These are phyloP conservation scores for Suhomyces xylopsoci DNA, from an alignment of 805 yeast genomes.

Conservation along the genomic window DNA sequence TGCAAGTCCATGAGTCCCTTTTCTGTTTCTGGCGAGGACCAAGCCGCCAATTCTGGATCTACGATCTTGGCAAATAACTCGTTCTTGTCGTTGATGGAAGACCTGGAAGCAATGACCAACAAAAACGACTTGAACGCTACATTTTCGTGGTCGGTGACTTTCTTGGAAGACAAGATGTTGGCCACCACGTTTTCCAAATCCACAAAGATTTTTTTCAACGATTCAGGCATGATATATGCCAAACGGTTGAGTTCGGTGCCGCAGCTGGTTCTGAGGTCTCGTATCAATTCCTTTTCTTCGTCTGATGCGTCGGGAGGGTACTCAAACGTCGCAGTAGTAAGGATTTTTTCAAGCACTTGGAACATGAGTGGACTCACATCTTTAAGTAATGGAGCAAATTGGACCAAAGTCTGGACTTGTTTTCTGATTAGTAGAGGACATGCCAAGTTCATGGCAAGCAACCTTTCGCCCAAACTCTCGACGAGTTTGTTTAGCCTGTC, in stretches of 20 bases:
- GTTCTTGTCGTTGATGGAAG: conserved; percentile 67
- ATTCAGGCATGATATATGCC: conserved; percentile 93
- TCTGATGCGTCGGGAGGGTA: conserved; percentile 66
- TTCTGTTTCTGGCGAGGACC: conserved; percentile 90
- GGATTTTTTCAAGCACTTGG: conserved; percentile 76
- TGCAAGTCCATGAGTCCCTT: conserved; percentile 86
- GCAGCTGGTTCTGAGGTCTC: conserved; percentile 86
- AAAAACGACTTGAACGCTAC: conserved; percentile 92
- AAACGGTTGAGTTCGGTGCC: conserved; percentile 93
- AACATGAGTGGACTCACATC: conserved; percentile 75
- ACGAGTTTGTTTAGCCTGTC: conserved; percentile 51
- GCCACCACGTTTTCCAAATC: conserved; percentile 83
- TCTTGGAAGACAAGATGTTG: conserved; percentile 60
- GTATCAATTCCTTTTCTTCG: conserved; percentile 72
- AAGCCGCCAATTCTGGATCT: conserved; percentile 86
- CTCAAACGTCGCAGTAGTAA: conserved; percentile 80
- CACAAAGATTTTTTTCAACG: conserved; percentile 72
- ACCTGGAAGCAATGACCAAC: conserved; percentile 85
- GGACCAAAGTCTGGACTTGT: conserved; percentile 88
- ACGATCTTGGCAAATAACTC: conserved; percentile 83
- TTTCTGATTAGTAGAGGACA: conserved; percentile 82
- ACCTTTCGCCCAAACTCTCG: conserved; percentile 68
- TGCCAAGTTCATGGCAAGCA: conserved; percentile 69
- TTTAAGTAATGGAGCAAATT: conserved; percentile 86
- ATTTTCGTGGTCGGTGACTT: conserved; percentile 84